phyloP scores from a whole-genome alignment of 2,329 filamentous ascomycete genomes.

The Balansia obtecta region DNA sequence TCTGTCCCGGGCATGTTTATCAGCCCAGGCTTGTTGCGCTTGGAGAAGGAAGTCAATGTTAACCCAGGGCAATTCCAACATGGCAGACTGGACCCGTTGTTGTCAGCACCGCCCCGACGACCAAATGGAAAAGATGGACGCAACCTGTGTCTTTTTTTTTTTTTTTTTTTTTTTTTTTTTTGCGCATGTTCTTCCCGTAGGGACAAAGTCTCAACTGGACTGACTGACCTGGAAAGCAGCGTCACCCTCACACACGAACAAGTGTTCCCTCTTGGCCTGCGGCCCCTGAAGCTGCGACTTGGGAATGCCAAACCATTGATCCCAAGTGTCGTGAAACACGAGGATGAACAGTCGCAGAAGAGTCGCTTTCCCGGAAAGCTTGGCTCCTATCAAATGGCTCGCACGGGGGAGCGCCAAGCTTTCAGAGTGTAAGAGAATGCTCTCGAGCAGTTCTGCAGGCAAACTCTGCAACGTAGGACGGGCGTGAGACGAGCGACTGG shows the following conservation, averaged over 20 bases:
- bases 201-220: conserved; percentile 6
- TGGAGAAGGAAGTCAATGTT: conserved; percentile 32
- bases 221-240: conserved; percentile 30
- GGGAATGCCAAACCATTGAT: conserved; percentile 23
- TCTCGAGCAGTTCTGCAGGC: conserved; percentile 41
- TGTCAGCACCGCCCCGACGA: not conserved
- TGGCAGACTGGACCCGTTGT: conserved; percentile 21
- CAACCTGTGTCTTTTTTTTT: not conserved
- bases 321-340: conserved; percentile 26
- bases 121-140: not conserved
- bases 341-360: conserved; percentile 24
- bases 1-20: conserved; percentile 22
- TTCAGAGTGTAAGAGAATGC: conserved; percentile 36
- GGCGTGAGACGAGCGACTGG: conserved; percentile 13
- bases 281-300: conserved; percentile 8
- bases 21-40: conserved; percentile 35
- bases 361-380: conserved; percentile 30
- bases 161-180: no score
- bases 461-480: conserved; percentile 22
- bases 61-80: conserved; percentile 32
- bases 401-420: conserved; percentile 35
- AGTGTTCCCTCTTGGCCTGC: conserved; percentile 1
- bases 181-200: not conserved
- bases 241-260: conserved; percentile 20
- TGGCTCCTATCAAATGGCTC: conserved; percentile 30